phyloP scores from a whole-genome alignment of 331 rosid species.

The Spiraea crenata region DNA sequence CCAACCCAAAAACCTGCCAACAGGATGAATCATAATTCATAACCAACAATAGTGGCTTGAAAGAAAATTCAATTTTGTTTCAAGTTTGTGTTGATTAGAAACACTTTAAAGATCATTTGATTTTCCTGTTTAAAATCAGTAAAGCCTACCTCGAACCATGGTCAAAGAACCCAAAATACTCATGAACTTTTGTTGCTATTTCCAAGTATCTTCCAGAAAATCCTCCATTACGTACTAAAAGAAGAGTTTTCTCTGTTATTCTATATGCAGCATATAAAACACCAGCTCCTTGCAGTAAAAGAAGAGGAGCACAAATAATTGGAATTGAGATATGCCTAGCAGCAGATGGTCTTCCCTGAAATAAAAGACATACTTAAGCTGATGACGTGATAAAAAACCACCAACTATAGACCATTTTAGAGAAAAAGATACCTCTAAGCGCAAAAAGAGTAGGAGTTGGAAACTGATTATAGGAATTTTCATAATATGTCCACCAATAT shows the following conservation, averaged over 20 bases:
- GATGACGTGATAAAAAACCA: slow-evolving; percentile 17
- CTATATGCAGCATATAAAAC: slow-evolving; percentile 73
- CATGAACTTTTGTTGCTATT: slow-evolving; percentile 57
- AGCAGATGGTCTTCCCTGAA: slow-evolving; percentile 65
- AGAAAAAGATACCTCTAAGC: slow-evolving; percentile 61
- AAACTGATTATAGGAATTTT: slow-evolving; percentile 75
- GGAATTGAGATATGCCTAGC: slow-evolving; percentile 48
- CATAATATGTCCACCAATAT: slow-evolving; percentile 90
- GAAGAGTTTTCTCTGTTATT: slow-evolving; percentile 66
- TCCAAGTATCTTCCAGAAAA: slow-evolving; percentile 56
- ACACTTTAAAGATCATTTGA: slow-evolving; percentile 16
- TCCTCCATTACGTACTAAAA: slow-evolving; percentile 45
- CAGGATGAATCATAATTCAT: slow-evolving; percentile 15
- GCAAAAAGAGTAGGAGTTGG: slow-evolving; percentile 85
- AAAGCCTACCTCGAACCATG: slow-evolving; percentile 73
- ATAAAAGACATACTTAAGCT: slow-evolving; percentile 20
- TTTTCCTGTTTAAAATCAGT: not conserved
- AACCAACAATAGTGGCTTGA: slow-evolving; percentile 18
- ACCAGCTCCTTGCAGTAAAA: slow-evolving; percentile 88
- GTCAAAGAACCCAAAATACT: slow-evolving; percentile 71
- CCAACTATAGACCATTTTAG: slow-evolving; percentile 1
- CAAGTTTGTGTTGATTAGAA: slow-evolving; percentile 13
- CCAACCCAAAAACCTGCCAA: slow-evolving; percentile 80
- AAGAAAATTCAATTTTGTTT: not conserved
- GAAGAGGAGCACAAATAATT: slow-evolving; percentile 66